These are phyloP conservation scores for Ascomycota sp. DNA, from an alignment of 2,329 filamentous ascomycete species.

Conservation along the genomic window DNA sequence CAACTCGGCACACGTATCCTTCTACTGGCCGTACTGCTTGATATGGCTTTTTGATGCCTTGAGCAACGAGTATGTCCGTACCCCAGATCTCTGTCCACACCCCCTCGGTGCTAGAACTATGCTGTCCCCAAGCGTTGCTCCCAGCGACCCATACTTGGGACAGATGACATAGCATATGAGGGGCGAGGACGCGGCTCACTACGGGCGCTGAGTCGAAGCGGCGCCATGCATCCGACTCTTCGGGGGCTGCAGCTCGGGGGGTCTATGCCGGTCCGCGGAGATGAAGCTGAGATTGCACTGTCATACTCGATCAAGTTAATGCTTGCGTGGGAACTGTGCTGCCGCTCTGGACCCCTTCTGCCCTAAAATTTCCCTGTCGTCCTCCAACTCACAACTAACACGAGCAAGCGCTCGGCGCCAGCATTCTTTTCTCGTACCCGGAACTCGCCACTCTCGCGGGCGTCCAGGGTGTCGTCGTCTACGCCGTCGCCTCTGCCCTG, in stretches of 20 bases:
- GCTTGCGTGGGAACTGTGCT: slow-evolving; percentile 97
- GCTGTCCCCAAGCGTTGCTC: too few species aligned
- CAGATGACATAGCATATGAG: too few species aligned
- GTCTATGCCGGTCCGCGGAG: slow-evolving; percentile 22
- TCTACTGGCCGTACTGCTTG: too few species aligned
- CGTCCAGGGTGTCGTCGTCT: slow-evolving; percentile 59
- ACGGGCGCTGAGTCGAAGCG: slow-evolving; percentile 55
- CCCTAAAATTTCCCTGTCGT: slow-evolving; percentile 7
- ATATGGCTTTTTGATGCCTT: slow-evolving; percentile 4
- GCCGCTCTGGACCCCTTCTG: slow-evolving; percentile 38
- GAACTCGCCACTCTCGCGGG: slow-evolving; percentile 61
- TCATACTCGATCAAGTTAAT: slow-evolving; percentile 98
- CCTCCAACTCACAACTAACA: slow-evolving; percentile 22
- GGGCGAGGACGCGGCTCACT: slow-evolving; percentile 47
- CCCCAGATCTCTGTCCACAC: slow-evolving; percentile 17
- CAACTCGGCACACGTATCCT: background rate
- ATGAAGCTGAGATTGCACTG: slow-evolving; percentile 89
- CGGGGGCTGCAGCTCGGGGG: slow-evolving; percentile 2
- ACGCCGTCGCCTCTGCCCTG: slow-evolving; percentile 50
- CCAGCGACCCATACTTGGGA: too few species aligned
- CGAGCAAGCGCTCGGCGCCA: slow-evolving; percentile 55
- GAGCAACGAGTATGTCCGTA: slow-evolving; percentile 20
- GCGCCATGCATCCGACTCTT: slow-evolving; percentile 31
- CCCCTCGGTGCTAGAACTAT: slow-evolving; percentile 5
- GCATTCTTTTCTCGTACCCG: slow-evolving; percentile 67